These are phyloP conservation scores for Chlorophyllum brunneum DNA, from an alignment of 768 basidiomycete genomes.

Conservation along the genomic window DNA sequence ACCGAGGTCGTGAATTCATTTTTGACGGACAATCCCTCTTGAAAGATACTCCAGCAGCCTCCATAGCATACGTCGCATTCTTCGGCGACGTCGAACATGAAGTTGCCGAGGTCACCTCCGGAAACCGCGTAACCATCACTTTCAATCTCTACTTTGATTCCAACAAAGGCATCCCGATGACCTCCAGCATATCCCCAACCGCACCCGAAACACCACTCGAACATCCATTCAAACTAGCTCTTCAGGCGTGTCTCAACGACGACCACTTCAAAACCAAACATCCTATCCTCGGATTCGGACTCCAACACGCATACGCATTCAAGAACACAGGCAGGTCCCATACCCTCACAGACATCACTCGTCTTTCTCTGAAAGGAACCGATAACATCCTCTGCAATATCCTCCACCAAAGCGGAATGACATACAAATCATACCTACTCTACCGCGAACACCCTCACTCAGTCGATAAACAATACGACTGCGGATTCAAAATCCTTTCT, in stretches of 20 bases:
- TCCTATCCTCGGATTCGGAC: slow-evolving; percentile 16
- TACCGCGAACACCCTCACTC: too few species aligned
- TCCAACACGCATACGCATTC: slow-evolving; percentile 15
- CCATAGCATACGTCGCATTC: slow-evolving; percentile 31
- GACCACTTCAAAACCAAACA: slow-evolving; percentile 5
- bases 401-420: neutral
- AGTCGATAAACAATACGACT: too few species aligned
- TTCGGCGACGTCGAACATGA: slow-evolving; percentile 38
- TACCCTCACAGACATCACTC: neutral
- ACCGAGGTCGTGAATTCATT: slow-evolving; percentile 11
- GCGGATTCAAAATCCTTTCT: too few species aligned
- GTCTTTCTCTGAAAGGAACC: slow-evolving; percentile 9
- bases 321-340: too few species aligned
- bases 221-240: slow-evolving; percentile 2
- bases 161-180: neutral
- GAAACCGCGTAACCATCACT: slow-evolving; percentile 37
- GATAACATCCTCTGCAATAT: slow-evolving; percentile 13
- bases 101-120: slow-evolving; percentile 28
- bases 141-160: slow-evolving; percentile 34
- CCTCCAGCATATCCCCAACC: neutral
- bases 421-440: slow-evolving; percentile 3
- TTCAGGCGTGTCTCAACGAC: slow-evolving; percentile 1
- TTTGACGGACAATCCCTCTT: neutral
- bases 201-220: slow-evolving; percentile 11
- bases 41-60: slow-evolving; percentile 16